Conservation (phyloP, 1,284 basidiomycete species). For the Marasmius oreades region DNA sequence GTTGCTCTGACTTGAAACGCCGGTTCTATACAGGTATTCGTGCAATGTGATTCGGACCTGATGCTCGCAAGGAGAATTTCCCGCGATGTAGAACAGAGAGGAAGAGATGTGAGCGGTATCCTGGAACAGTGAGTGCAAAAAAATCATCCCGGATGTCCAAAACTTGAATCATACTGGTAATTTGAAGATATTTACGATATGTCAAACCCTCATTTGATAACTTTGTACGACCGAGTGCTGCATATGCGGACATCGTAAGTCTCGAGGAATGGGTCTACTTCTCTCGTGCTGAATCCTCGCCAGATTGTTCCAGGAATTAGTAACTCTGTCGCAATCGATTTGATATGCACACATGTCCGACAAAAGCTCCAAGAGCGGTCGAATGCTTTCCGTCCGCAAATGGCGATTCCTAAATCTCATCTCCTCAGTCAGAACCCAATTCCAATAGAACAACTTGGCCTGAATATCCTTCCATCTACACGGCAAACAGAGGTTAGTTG, state of each 20-base stretch:
- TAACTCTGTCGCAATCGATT: constrained; percentile 88
- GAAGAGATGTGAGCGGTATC: constrained; percentile 81
- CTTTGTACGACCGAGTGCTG: constrained; percentile 88
- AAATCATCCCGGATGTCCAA: constrained; percentile 2
- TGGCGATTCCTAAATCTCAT: constrained; percentile 49
- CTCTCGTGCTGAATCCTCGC: neutral
- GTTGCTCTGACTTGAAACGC: neutral
- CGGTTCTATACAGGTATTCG: constrained; percentile 55
- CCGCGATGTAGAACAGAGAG: constrained; percentile 87
- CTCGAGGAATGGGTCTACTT: neutral
- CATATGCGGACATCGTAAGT: constrained; percentile 84
- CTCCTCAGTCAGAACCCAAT: constrained; percentile 29
- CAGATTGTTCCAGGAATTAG: constrained; percentile 90
- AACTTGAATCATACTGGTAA: neutral
- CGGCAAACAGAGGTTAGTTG: constrained; percentile 69
- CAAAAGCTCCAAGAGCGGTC: constrained; percentile 80
- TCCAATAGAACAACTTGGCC: constrained; percentile 40
- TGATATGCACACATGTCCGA: constrained; percentile 90
- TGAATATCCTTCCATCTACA: constrained; percentile 76
- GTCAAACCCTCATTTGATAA: constrained; percentile 95
- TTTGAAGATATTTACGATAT: constrained; percentile 76
- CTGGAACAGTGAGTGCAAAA: constrained; percentile 71
- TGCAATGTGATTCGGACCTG: constrained; percentile 91
- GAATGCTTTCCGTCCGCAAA: constrained; percentile 68
- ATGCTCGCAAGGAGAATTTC: constrained; percentile 94